Base-by-base conservation (phyloP, 164 flowering plant species). In the Annona squamosa region DNA sequence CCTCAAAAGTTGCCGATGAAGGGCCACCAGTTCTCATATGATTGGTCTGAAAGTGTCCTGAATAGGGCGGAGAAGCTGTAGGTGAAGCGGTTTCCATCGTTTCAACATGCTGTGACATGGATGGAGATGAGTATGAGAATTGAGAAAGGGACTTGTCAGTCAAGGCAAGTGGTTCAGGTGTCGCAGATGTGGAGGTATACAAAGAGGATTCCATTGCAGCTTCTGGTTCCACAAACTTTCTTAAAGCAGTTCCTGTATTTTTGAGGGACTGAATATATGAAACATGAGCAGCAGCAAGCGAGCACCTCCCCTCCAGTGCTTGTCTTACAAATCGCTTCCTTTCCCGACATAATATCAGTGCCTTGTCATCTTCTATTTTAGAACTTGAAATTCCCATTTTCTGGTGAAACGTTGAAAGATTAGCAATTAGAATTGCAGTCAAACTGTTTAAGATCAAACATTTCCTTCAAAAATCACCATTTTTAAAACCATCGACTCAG, bases 221-320 rank as follows among this genome's bases (percentile, higher is more conserved):
- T 67, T 88, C 94, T 59, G 87, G 89, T 75, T 93, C 91, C 17
- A 87, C 85, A 80, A 95, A 91, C 82, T 81, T 90, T 78, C 88
- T 75, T 26, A 95, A 81, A 57, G 93, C 93, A 67, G 73, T 77
- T 37, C 98, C 99, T 10, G 82, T 84, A 45, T 61, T 84, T 76
- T 71, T 86, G 18, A 95, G 83, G 16, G 89, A 89, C 70, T 90
- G 87, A 67, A 93, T 82, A 70, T 95, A 95, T 19, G 82, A 65
- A 75, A 93, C 87, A 80, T 93, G 99, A 75, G 93, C 84, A 37
- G 87, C 84, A 45, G 98, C 98, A 1, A 95, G 82, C 47, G 90
- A 82, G 75, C 96, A 91, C 79, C 98, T 84, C 10, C 97, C 97
- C 81, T 95, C 88, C 71, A 93, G 91, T 48, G 97, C 93, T 81